Conservation (phyloP, 441 rosid genomes). For the Raphanus hybrid region DNA sequence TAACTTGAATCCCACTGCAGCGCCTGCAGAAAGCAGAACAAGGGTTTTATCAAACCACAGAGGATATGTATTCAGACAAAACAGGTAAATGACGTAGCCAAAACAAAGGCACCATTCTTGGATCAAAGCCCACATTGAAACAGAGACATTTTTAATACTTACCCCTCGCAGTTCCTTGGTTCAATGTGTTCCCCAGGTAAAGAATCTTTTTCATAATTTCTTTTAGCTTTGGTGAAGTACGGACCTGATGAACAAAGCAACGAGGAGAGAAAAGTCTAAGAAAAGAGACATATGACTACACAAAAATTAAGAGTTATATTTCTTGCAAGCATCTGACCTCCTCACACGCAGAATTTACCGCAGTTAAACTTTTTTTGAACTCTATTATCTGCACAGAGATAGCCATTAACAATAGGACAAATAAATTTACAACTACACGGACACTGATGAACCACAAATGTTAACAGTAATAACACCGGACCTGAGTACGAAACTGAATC, state of each 20-base stretch:
- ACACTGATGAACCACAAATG: too few species aligned
- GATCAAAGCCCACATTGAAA: too few species aligned
- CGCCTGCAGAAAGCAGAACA: slow-evolving; percentile 57
- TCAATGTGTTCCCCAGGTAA: slow-evolving; percentile 6
- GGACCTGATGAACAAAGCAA: slow-evolving; percentile 64
- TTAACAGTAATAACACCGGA: too few species aligned
- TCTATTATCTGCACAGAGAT: slow-evolving; percentile 61
- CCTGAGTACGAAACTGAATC: slow-evolving; percentile 91
- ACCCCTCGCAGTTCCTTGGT: too few species aligned
- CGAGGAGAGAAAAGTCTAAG: slow-evolving; percentile 27
- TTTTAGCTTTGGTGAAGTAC: slow-evolving; percentile 77
- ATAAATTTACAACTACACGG: too few species aligned
- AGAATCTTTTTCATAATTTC: slow-evolving; percentile 45
- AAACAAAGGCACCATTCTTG: too few species aligned
- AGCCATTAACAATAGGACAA: too few species aligned
- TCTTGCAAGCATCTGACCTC: slow-evolving; percentile 20
- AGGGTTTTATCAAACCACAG: slow-evolving; percentile 15
- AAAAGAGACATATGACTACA: slow-evolving; percentile 27
- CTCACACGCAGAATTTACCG: slow-evolving; percentile 82
- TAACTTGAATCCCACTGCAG: slow-evolving; percentile 95
- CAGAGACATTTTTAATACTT: too few species aligned
- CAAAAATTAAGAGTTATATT: slow-evolving; percentile 7
- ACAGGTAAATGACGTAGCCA: too few species aligned
- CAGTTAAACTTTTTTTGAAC: slow-evolving; percentile 77
- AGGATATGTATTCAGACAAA: too few species aligned